Evolutionary conservation across 129 eudicot genomes (phyloP), one percentile per base, ranked within the genome.

Genomic region (Helianthus annuus): DNA sequence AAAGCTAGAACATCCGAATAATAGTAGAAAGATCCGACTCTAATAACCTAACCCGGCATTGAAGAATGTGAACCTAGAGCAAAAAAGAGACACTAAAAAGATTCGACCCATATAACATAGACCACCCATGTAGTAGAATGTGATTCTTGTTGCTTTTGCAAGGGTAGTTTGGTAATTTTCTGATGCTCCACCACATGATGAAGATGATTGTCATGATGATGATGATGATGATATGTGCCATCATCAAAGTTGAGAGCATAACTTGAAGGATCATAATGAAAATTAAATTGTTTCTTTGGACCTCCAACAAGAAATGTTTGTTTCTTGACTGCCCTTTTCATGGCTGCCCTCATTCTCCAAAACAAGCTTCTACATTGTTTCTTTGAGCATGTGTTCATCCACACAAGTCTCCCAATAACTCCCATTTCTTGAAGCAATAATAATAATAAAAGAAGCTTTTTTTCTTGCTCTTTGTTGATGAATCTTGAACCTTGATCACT

Each of bases 221-320:
- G n/a, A n/a, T n/a, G n/a, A n/a, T 73, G 57, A 19, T 64, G 12
- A 24, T 62, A 45, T 27, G 44, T 80, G 16, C 96, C 89, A 72
- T 92, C 96, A 77, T 92, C 97, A 74, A 91, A 91, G 71, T 90
- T 90, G 78, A 90, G 89, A 54, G 97, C 95, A 85, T 91, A 91
- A 57, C 95, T 87, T 56, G 73, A 82, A 65, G 90, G 92, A 83
- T 91, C 97, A 84, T 91, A 91, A 44, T 82, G 97, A 62, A 88
- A 91, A 9, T 66, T 88, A 45, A 76, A 53, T 11, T 79, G 83
- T 63, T 58, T 60, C 62, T 80, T 86, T 9, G 67, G 42, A 38
- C 80, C 67, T 53, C 80, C 82, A 22, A 78, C 77, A 63, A 78
- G 51, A 42, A 64, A 78, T 42, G 77, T 44, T 10, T 71, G 82